Evolutionary conservation across 2,329 filamentous ascomycete genomes (phyloP), one percentile per base, ranked within the genome.

Genomic region (Fusarium sp.): DNA sequence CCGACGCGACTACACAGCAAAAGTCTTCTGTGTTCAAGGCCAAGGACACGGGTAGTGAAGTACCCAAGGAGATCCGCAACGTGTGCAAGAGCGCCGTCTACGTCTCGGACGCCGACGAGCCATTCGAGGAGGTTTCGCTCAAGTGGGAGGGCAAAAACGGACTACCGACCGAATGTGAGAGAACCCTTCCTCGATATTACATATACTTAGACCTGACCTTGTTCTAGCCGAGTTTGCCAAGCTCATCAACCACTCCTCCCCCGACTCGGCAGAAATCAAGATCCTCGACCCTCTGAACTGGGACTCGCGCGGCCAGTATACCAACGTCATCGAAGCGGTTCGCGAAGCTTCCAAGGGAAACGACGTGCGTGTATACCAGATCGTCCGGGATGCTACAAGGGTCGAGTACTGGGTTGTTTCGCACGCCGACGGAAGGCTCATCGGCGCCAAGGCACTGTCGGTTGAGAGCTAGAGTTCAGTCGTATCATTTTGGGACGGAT

Each of bases 101-200:
- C 82, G 83, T 90, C 17, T 97, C 93, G 71, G 95, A 98, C 68
- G 91, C 94, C 33, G 95, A 98, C 81, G 94, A 97, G 86, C 92
- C 93, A 6, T 98, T 97, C 82, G 91, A 93, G 81, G 90, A 91
- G 4, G 94, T 98, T 7, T 90, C 89, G 63, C 81, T 97, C 75
- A 87, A 86, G 74, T 94, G 89, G 84, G 82, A 86, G 22, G 86
- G 85, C 27, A 83, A 84, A 43, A 84, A 84, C 59, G 85, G 86
- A 4, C 79, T 93, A 76, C 90, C 91, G 1, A 87, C 90, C 74
- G 91, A 92, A 82, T 87, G 91, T 93, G 80, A 78, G 87, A 84
- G 22, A 17, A 37, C 6, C 25, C 9, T 3, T 22, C n/a, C 30
- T 35, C 37, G 2, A 20, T n/a, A 27, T 14, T 22, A 22, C 10